These are phyloP conservation scores for Acer saccharum DNA, from an alignment of 345 rosid genomes.

Conservation along the genomic window DNA sequence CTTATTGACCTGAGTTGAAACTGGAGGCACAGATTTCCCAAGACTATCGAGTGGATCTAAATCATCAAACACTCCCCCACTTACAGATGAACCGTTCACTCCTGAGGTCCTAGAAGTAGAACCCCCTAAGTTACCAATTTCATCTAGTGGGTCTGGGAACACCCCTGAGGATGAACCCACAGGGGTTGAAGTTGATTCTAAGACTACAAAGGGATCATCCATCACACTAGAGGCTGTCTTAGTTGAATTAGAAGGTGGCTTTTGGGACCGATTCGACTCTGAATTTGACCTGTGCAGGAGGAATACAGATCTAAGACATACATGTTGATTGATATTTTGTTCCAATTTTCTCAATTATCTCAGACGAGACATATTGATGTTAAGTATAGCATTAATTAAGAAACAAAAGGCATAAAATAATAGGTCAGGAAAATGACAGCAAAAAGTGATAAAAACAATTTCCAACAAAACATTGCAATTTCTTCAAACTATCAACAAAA, in stretches of 20 bases:
- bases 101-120: slow-evolving; percentile 43
- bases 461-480: not conserved
- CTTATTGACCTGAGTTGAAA: slow-evolving; percentile 45
- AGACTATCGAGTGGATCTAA: slow-evolving; percentile 63
- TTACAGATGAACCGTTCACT: slow-evolving; percentile 39
- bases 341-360: not conserved
- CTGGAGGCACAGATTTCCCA: slow-evolving; percentile 55
- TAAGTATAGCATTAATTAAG: not conserved
- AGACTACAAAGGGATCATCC: slow-evolving; percentile 65
- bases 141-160: slow-evolving; percentile 51
- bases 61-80: slow-evolving; percentile 58
- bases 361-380: not conserved
- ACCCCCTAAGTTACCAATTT: slow-evolving; percentile 43
- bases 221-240: slow-evolving; percentile 41
- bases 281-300: slow-evolving; percentile 51
- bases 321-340: not conserved
- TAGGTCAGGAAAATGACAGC: not conserved
- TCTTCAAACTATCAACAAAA: not conserved
- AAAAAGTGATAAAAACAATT: not conserved
- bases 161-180: slow-evolving; percentile 38
- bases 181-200: slow-evolving; percentile 50
- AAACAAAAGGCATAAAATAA: not conserved
- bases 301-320: not conserved
- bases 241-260: slow-evolving; percentile 39
- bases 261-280: slow-evolving; percentile 41